Base-by-base conservation (phyloP, 2,329 filamentous ascomycete genomes). In the Mycosphaerella sp. region DNA sequence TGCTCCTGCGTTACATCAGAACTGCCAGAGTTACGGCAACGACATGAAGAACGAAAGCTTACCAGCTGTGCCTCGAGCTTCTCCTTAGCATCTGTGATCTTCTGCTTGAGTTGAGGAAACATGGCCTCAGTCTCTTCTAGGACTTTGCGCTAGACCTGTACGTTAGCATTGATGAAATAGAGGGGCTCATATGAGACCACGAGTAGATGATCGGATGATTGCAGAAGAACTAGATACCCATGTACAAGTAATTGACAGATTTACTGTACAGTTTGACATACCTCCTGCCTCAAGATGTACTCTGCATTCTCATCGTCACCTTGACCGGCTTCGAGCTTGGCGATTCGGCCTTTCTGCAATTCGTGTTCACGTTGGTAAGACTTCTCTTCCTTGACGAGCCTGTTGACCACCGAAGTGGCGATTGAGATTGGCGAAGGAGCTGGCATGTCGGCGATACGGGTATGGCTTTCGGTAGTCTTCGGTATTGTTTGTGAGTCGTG, bases 361-460 rank as follows among this genome's bases (percentile, higher is more conserved):
- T 80, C 76, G 17, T 91, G 80, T 72, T 98, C 93, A 68, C 86
- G 86, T 77, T 91, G 86, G 75, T 98, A 97, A 65, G 85, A 92
- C 39, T 80, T 77, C 72, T 96, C 89, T 72, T 98, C 93, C 73
- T 95, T 96, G 62, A 95, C 82, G 45, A 97, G 81, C 55, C 93
- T 89, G 64, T 81, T 78, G 62, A 97, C 82, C 17, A 89, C 83
- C 58, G 85, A 82, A 23, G 88, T 93, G 43, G 86, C 84, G 68
- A 96, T 93, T 65, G 82, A 73, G 69, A 96, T 82, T 63, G 84
- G 80, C 1, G 85, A 84, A 43, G 87, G 87, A 32, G 89, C 79
- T 3, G 88, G 80, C 90, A 95, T 95, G 47, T 48, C 72, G 31
- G 39, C 21, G 14, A 6, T 21, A 26, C 43, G 38, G 38, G 14